These are phyloP conservation scores for Fistulifera pelliculosa DNA, from an alignment of 108 stramenopile genomes.

Conservation along the genomic window DNA sequence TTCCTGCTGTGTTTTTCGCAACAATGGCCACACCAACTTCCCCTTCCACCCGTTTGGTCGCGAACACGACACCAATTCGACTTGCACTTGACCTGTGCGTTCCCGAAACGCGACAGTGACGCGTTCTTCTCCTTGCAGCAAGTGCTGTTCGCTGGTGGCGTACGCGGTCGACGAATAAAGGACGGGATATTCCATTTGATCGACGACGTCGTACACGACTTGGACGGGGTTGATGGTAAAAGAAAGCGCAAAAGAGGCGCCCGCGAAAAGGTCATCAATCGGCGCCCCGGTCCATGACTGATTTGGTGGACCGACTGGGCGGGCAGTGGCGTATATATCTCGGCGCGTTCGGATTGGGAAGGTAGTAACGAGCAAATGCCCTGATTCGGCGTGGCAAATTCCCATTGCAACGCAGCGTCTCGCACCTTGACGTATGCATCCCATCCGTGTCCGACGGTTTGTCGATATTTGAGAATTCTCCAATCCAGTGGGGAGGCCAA, in stretches of 20 bases:
- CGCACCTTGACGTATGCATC: slow-evolving; percentile 34
- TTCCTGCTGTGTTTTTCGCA: slow-evolving; percentile 29
- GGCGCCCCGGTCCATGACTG: not conserved
- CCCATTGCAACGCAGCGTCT: slow-evolving; percentile 40
- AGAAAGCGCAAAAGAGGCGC: slow-evolving; percentile 15
- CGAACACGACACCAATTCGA: slow-evolving; percentile 33
- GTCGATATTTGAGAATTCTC: slow-evolving; percentile 25
- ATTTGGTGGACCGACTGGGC: slow-evolving; percentile 2
- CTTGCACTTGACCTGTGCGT: slow-evolving; percentile 32
- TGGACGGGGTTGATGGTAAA: slow-evolving; percentile 39
- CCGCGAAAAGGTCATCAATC: slow-evolving; percentile 3
- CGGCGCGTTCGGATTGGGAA: not conserved
- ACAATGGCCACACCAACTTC: slow-evolving; percentile 33
- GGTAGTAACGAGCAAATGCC: not conserved
- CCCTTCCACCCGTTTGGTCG: slow-evolving; percentile 14
- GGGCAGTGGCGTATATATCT: not conserved
- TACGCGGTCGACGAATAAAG: slow-evolving; percentile 35
- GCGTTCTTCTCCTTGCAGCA: slow-evolving; percentile 44
- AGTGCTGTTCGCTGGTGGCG: slow-evolving; percentile 39
- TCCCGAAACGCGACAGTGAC: slow-evolving; percentile 27
- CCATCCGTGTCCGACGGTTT: slow-evolving; percentile 27
- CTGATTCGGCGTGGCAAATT: slow-evolving; percentile 15
- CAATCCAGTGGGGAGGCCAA: slow-evolving; percentile 8
- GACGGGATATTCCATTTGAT: slow-evolving; percentile 15
- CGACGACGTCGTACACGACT: slow-evolving; percentile 40